These are phyloP conservation scores for Adansonia rubrostipa DNA, from an alignment of 441 rosid species.

Conservation along the genomic window DNA sequence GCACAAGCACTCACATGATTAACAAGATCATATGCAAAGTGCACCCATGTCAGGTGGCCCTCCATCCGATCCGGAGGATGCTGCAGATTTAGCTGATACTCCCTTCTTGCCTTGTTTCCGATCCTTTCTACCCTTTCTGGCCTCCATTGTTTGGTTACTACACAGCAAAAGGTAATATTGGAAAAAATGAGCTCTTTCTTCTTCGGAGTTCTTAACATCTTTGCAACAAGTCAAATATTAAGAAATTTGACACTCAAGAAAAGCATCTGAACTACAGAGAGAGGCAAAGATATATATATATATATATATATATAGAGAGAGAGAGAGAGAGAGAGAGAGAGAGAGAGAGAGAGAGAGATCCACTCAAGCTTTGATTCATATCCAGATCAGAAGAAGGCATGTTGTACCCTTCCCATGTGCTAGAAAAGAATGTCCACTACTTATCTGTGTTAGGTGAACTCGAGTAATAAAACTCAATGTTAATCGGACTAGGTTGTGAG, in stretches of 20 bases:
- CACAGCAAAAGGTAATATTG: slow-evolving; percentile 26
- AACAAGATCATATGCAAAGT: slow-evolving; percentile 64
- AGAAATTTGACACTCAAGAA: slow-evolving; percentile 7
- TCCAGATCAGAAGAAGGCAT: not conserved
- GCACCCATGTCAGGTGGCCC: slow-evolving; percentile 82
- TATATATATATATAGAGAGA: no score
- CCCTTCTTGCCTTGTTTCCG: slow-evolving; percentile 62
- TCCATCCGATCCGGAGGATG: slow-evolving; percentile 49
- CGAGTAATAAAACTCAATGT: not conserved
- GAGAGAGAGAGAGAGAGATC: not conserved
- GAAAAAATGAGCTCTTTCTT: not conserved
- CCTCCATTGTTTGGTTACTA: slow-evolving; percentile 57
- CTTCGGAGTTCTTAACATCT: not conserved
- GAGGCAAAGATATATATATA: not conserved
- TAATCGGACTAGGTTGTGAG: no score
- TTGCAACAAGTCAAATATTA: not conserved
- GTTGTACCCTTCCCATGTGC: not conserved
- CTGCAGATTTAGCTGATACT: slow-evolving; percentile 37
- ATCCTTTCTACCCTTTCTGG: slow-evolving; percentile 62
- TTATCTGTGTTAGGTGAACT: not conserved
- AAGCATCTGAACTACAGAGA: not conserved
- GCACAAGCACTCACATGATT: slow-evolving; percentile 26
- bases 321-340: no score
- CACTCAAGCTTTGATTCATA: slow-evolving; percentile 5
- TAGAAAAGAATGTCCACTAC: not conserved